A percentile compares a stretch with the other conserved stretches of the same genome.
Evolutionary conservation across 345 rosid genomes (phyloP).

Genomic region (Hevea brasiliensis): DNA sequence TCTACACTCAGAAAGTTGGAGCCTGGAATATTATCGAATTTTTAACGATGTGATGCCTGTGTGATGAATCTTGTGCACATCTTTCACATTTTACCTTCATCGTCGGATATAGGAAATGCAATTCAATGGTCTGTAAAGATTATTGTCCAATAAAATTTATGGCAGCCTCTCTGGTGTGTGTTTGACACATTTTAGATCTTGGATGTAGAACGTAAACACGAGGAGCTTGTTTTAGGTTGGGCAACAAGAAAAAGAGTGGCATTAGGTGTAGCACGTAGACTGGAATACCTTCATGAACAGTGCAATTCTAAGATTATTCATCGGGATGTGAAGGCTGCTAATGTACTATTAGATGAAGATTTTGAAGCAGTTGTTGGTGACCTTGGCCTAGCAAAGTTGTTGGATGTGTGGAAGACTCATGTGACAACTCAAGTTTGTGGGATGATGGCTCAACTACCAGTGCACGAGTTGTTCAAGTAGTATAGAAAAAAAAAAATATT

Average conservation of each 20-base stretch:
- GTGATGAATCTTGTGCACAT: background rate
- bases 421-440: constrained; percentile 99
- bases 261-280: constrained; percentile 90
- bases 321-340: constrained; percentile 98
- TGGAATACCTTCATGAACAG: constrained; percentile 95
- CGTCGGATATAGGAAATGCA: too few relatives aligned
- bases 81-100: too few relatives aligned
- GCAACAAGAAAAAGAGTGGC: constrained; percentile 78
- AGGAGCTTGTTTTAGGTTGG: constrained; percentile 82
- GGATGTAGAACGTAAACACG: constrained; percentile 73
- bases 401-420: constrained; percentile 80
- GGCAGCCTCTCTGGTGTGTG: background rate
- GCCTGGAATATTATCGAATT: too few relatives aligned
- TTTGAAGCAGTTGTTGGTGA: constrained; percentile 98
- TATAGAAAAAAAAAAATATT: too few relatives aligned
- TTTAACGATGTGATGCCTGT: too few relatives aligned
- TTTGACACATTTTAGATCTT: constrained; percentile 12
- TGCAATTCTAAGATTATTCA: constrained; percentile 97
- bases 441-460: too few relatives aligned
- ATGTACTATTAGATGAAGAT: constrained; percentile 85
- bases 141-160: background rate
- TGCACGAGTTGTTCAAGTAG: too few relatives aligned
- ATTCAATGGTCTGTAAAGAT: background rate
- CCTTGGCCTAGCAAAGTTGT: constrained; percentile 92
- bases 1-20: too few relatives aligned